A percentile compares a stretch with the other conserved stretches of the same genome.
Conservation (phyloP, 1,139 yeast genomes). For the Saccharomyces hybrid region DNA sequence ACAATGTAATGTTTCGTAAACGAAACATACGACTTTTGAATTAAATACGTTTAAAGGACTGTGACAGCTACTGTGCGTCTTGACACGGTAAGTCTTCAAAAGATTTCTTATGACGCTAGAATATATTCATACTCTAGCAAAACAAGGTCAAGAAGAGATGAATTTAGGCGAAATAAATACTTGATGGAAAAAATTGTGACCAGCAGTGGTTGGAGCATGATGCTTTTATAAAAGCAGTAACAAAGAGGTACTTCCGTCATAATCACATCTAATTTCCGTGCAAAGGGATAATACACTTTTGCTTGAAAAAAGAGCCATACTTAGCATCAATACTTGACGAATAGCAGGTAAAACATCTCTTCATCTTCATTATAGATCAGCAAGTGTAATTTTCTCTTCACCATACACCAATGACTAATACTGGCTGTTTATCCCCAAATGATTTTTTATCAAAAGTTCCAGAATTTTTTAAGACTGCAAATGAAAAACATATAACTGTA, state of each 20-base stretch:
- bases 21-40: not conserved
- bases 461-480: conserved; percentile 24
- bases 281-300: not conserved
- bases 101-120: no score
- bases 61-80: no score
- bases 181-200: no score
- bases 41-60: no score
- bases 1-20: not conserved
- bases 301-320: not conserved
- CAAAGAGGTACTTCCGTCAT: no score
- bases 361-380: not conserved
- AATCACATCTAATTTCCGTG: not conserved
- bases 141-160: no score
- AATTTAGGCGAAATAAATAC: no score
- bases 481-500: conserved; percentile 23
- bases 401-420: not conserved
- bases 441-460: conserved; percentile 23
- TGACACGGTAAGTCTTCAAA: no score
- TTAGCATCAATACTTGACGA: not conserved
- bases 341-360: no score
- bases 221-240: no score
- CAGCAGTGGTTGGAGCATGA: no score
- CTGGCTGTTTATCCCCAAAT: conserved; percentile 8
- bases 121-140: no score
- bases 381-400: not conserved